Evolutionary conservation across 352 stramenopile species (phyloP), one percentile per base, ranked within the genome.

Genomic region (Pythium apleroticum): DNA sequence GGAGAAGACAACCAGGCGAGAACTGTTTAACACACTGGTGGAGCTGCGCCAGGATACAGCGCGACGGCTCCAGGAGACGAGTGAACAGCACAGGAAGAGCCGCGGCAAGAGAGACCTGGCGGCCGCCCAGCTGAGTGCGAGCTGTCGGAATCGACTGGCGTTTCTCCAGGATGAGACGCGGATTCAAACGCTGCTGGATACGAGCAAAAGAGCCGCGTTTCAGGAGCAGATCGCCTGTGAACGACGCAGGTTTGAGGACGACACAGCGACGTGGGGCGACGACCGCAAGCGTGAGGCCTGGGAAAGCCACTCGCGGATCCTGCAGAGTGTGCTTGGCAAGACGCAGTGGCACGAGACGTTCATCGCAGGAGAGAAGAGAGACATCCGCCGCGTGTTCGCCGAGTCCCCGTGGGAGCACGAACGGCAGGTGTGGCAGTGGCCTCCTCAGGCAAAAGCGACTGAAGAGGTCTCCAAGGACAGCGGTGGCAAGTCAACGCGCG

Each of bases 361-460:
- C 15, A 48, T 91, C 57, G 80, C 74, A n/a, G 76, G 79, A 6
- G 37, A 69, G 11, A 55, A 70, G 24, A 65, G 68, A 0, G 80
- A 90, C n/a, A 89, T 90, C 57, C 76, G 80, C 0, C 56, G 30
- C 4, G 61, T 85, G 19, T 53, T 74, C 22, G 59, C 80, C 7
- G 28, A 28, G 17, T 86, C 71, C 48, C 77, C 77, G 15, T 89
- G 76, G 75, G 76, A 82, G 20, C 41, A 77, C 31, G 76, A 81
- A n/a, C 65, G 66, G 17, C 71, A 75, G 22, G 61, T 89, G 35
- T 89, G 78, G 78, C 52, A 69, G 33, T 87, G 78, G 78, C 78
- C 78, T 25, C 50, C 22, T n/a, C 37, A 12, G 12, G 53, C 52
- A 11, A 19, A 22, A 31, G 6, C 52, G n/a, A 31, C n/a, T 4